phyloP scores from a whole-genome alignment of 192 early-diverging fungal genomes.

The Lobosporangium transversale region DNA sequence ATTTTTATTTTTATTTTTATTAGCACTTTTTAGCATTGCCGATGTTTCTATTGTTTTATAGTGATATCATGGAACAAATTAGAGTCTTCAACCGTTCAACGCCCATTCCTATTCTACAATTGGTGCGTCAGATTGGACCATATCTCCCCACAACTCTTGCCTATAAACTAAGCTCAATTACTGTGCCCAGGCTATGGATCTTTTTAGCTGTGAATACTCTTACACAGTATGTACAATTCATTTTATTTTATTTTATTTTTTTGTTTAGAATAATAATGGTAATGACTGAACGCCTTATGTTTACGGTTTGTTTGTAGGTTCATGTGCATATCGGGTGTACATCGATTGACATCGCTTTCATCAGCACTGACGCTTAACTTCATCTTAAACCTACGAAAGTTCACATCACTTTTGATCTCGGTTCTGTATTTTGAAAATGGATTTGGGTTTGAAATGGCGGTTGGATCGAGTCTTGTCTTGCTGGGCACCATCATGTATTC shows the following conservation, averaged over 20 bases:
- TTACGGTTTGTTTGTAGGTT: too few species aligned
- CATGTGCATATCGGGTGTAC: conserved; percentile 89
- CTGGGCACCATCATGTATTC: conserved; percentile 84
- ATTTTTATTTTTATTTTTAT: background rate
- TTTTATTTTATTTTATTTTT: background rate
- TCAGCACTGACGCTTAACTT: conserved; percentile 88
- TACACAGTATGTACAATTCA: conserved; percentile 73
- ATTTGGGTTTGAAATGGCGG: conserved; percentile 69
- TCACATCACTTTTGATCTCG: too few species aligned
- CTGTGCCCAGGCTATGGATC: conserved; percentile 75
- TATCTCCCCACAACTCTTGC: conserved; percentile 29
- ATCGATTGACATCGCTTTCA: conserved; percentile 79
- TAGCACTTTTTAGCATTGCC: conserved; percentile 85
- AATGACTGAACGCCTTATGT: too few species aligned
- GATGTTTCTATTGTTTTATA: conserved; percentile 78
- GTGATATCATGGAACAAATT: conserved; percentile 71
- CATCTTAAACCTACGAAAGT: conserved; percentile 87
- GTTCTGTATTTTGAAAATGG: conserved; percentile 83
- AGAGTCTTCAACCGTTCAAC: conserved; percentile 65
- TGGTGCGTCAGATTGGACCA: conserved; percentile 34
- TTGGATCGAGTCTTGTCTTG: conserved; percentile 82
- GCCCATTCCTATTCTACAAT: conserved; percentile 35
- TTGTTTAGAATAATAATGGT: background rate
- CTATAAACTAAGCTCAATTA: conserved; percentile 40
- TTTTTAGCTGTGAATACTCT: conserved; percentile 75